Conservation (phyloP, 148 eudicot genomes). For the Chenopodium berlandieri region DNA sequence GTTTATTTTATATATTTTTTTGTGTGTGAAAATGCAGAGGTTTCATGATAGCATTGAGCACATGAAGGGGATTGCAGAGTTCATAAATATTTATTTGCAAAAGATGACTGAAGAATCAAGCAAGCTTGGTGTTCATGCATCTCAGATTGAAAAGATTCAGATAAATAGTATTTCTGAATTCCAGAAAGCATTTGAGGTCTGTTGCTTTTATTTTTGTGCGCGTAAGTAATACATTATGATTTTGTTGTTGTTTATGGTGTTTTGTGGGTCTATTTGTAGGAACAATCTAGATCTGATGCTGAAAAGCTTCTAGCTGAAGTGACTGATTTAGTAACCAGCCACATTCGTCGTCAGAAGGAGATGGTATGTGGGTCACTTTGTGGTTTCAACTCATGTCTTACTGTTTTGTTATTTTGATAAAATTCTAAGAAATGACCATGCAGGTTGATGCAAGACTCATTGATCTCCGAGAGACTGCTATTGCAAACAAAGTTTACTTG, state of each 20-base stretch:
- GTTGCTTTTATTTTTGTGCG: neutral
- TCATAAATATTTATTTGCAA: conserved; percentile 49
- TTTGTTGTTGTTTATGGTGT: neutral
- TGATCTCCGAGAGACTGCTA: conserved; percentile 53
- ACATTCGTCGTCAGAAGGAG: conserved; percentile 72
- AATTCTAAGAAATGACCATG: neutral
- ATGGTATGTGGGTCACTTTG: conserved; percentile 43
- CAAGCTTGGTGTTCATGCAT: conserved; percentile 60
- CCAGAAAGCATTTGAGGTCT: conserved; percentile 76
- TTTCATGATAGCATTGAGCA: conserved; percentile 57
- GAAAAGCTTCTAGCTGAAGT: conserved; percentile 88
- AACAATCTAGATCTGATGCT: conserved; percentile 70
- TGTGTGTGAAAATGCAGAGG: conserved; percentile 47
- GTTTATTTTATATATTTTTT: neutral
- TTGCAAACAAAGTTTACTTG: conserved; percentile 60
- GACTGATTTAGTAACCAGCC: conserved; percentile 64
- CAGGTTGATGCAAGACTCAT: conserved; percentile 77
- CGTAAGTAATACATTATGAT: neutral
- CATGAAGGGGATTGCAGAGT: conserved; percentile 57
- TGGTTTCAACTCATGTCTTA: neutral
- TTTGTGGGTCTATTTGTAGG: conserved; percentile 38
- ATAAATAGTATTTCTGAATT: conserved; percentile 60
- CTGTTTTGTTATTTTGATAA: neutral
- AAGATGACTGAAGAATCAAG: conserved; percentile 60
- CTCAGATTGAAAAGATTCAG: conserved; percentile 62